Conservation (phyloP, 768 basidiomycete genomes). For the Kondoa subrosea region DNA sequence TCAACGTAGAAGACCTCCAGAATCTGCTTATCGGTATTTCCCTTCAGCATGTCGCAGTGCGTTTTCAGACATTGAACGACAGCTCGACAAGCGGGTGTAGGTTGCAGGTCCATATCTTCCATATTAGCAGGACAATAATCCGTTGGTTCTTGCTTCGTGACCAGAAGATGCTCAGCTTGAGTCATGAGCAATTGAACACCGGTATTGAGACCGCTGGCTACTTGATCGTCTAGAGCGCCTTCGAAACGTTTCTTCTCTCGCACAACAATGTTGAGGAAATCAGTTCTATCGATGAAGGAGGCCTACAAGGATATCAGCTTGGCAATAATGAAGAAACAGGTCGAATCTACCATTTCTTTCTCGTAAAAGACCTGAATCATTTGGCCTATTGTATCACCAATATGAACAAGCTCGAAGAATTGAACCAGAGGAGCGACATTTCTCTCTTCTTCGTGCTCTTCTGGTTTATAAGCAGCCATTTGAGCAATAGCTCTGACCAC, state of each 20-base stretch:
- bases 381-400: slow-evolving; percentile 91
- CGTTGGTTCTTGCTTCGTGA: slow-evolving; percentile 58
- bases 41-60: slow-evolving; percentile 79
- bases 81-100: slow-evolving; percentile 73
- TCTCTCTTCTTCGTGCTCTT: slow-evolving; percentile 46
- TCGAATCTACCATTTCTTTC: slow-evolving; percentile 71
- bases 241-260: slow-evolving; percentile 96
- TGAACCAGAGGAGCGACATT: slow-evolving; percentile 76
- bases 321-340: background rate
- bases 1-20: slow-evolving; percentile 97
- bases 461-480: slow-evolving; percentile 77
- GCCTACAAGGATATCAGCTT: background rate
- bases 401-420: slow-evolving; percentile 92
- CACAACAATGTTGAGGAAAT: slow-evolving; percentile 81
- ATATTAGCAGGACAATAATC: slow-evolving; percentile 84
- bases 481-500: slow-evolving; percentile 58
- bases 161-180: slow-evolving; percentile 83
- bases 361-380: slow-evolving; percentile 99
- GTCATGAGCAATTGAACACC: slow-evolving; percentile 47
- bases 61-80: slow-evolving; percentile 73
- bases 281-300: slow-evolving; percentile 68
- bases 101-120: slow-evolving; percentile 44
- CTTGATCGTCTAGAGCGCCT: slow-evolving; percentile 74
- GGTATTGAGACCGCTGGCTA: slow-evolving; percentile 81
- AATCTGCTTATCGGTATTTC: slow-evolving; percentile 88